Conservation (phyloP, 169 alveolate genomes). For the Plasmodium knowlesi region DNA sequence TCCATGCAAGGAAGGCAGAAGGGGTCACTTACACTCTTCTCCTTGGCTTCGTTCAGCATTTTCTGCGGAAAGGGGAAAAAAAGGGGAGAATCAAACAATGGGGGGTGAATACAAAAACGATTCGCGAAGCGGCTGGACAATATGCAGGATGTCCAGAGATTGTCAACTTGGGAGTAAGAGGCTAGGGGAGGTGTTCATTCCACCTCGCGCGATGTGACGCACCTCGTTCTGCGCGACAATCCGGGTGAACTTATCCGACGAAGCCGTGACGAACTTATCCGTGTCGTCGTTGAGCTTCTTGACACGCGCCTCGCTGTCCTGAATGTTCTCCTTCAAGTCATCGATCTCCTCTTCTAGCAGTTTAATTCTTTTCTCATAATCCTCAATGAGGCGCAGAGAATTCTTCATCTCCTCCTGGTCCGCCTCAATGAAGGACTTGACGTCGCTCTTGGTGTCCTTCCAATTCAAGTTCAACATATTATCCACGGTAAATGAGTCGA, state of each 20-base stretch:
- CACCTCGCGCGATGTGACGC: not conserved
- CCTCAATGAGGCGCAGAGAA: conserved; percentile 27
- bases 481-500: conserved; percentile 46
- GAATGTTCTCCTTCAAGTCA: conserved; percentile 9
- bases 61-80: conserved; percentile 14
- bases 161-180: not conserved
- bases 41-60: conserved; percentile 52
- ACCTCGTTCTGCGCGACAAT: conserved; percentile 50
- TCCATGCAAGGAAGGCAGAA: not conserved
- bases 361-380: conserved; percentile 38
- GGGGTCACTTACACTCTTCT: conserved; percentile 10
- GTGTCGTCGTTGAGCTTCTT: conserved; percentile 37
- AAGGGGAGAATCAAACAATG: not conserved
- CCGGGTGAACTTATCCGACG: conserved; percentile 8
- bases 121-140: not conserved
- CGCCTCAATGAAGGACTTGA: conserved; percentile 41
- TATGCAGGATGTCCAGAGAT: not conserved
- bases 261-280: conserved; percentile 1
- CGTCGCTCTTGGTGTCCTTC: conserved; percentile 29
- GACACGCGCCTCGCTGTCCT: not conserved
- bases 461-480: conserved; percentile 54
- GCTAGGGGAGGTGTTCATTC: not conserved
- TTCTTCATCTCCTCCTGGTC: conserved; percentile 51
- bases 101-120: not conserved
- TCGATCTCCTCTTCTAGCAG: conserved; percentile 18